Evolutionary conservation across 441 rosid genomes (phyloP).

Genomic region (Omphalea diandra): DNA sequence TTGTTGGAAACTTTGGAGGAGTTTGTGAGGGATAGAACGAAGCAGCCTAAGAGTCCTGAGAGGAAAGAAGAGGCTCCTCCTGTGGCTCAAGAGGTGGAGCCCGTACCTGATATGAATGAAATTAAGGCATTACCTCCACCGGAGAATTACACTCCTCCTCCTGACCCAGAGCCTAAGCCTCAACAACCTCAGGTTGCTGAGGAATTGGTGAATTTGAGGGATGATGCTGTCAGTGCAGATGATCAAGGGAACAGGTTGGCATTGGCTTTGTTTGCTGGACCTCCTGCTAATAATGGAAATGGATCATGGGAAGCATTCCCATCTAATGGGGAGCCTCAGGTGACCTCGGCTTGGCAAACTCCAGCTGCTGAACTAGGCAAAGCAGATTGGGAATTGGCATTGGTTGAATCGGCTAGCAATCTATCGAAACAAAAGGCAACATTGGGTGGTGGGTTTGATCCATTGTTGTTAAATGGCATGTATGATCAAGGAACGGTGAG

Average conservation of each 20-base stretch:
- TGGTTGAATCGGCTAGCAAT: slow-evolving; percentile 85
- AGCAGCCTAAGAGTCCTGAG: slow-evolving; percentile 44
- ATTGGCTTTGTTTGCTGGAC: slow-evolving; percentile 79
- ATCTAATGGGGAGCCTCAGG: slow-evolving; percentile 56
- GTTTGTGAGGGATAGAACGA: slow-evolving; percentile 59
- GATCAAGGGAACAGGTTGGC: slow-evolving; percentile 89
- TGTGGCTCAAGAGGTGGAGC: slow-evolving; percentile 34
- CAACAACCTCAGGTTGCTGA: slow-evolving; percentile 46
- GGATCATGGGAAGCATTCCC: slow-evolving; percentile 94
- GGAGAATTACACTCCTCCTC: slow-evolving; percentile 61
- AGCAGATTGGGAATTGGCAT: slow-evolving; percentile 94
- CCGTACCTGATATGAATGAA: slow-evolving; percentile 63
- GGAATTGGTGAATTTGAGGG: slow-evolving; percentile 86
- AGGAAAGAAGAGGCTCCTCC: slow-evolving; percentile 36
- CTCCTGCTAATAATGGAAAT: slow-evolving; percentile 44
- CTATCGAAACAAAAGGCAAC: slow-evolving; percentile 76
- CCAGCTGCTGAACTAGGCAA: slow-evolving; percentile 87
- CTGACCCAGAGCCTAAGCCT: slow-evolving; percentile 52
- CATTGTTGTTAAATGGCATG: slow-evolving; percentile 82
- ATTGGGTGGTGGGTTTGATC: slow-evolving; percentile 90
- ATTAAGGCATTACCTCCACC: slow-evolving; percentile 89
- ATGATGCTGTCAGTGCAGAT: slow-evolving; percentile 65
- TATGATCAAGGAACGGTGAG: slow-evolving; percentile 92
- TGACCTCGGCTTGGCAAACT: slow-evolving; percentile 97
- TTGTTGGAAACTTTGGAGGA: slow-evolving; percentile 58